Conservation (phyloP, 2,329 filamentous ascomycete species). For the Colletotrichum agaves region DNA sequence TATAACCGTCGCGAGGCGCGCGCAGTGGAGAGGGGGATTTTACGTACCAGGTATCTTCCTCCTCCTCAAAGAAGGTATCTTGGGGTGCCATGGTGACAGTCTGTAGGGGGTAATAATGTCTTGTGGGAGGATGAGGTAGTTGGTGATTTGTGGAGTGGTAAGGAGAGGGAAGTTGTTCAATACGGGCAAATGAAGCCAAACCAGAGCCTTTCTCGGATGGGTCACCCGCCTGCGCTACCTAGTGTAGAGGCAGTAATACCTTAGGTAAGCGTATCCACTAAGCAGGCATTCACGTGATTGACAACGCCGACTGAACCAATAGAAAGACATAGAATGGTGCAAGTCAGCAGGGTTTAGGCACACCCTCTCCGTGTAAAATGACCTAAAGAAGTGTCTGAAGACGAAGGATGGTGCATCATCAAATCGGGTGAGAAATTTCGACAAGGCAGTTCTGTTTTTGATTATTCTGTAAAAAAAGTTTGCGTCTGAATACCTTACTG, state of each 20-base stretch:
- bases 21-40: slow-evolving; percentile 25
- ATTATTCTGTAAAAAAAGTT: not conserved
- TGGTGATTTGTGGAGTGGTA: slow-evolving; percentile 30
- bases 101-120: slow-evolving; percentile 24
- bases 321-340: slow-evolving; percentile 13
- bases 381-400: not conserved
- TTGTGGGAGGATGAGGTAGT: slow-evolving; percentile 16
- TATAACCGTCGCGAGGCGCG: slow-evolving; percentile 1
- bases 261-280: slow-evolving; percentile 28
- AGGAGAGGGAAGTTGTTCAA: slow-evolving; percentile 39
- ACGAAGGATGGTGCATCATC: no score
- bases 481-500: not conserved
- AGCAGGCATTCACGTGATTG: slow-evolving; percentile 7
- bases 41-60: slow-evolving; percentile 75
- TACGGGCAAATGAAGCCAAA: slow-evolving; percentile 35
- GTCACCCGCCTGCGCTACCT: slow-evolving; percentile 22
- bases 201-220: slow-evolving; percentile 37
- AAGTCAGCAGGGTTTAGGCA: slow-evolving; percentile 30
- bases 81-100: slow-evolving; percentile 69
- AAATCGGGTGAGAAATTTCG: no score
- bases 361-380: slow-evolving; percentile 15
- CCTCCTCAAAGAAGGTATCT: slow-evolving; percentile 77
- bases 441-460: no score
- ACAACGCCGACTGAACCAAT: not conserved
- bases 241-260: not conserved